Evolutionary conservation across 345 rosid species (phyloP).

Genomic region (Syzygium aromaticum): DNA sequence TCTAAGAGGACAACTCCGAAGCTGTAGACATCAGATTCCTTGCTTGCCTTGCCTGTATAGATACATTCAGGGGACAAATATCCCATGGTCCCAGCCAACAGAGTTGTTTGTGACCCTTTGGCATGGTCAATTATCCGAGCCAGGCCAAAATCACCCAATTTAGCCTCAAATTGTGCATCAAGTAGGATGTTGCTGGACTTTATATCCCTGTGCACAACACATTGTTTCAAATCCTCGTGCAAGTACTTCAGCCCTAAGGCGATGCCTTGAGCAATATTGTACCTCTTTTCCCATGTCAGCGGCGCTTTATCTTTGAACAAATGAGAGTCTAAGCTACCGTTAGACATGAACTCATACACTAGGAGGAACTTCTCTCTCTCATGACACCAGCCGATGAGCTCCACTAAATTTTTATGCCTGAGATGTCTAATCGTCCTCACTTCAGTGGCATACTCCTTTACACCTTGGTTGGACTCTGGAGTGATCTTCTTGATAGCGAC

Average conservation of each 20-base stretch:
- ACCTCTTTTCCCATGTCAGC: conserved; percentile 7
- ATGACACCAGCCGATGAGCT: conserved; percentile 1
- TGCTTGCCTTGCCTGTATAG: not conserved
- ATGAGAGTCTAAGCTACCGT: conserved; percentile 6
- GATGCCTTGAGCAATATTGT: not conserved
- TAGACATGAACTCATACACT: conserved; percentile 3
- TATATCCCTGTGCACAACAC: conserved; percentile 22
- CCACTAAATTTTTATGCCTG: not conserved
- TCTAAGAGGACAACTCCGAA: not conserved
- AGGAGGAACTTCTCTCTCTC: not conserved
- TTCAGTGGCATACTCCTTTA: not conserved
- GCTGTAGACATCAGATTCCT: not conserved
- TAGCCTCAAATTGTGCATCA: conserved; percentile 13
- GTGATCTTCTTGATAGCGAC: not conserved
- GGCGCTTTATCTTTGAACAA: not conserved
- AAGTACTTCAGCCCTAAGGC: not conserved
- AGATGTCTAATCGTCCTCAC: not conserved
- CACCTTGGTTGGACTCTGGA: not conserved
- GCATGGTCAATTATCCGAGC: conserved; percentile 28
- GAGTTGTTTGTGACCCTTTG: conserved; percentile 11
- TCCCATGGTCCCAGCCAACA: not conserved
- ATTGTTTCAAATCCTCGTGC: conserved; percentile 22
- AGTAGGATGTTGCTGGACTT: conserved; percentile 23
- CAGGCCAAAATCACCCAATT: conserved; percentile 29
- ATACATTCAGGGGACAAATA: not conserved